Base-by-base conservation (phyloP, 2,329 filamentous ascomycete genomes). In the Colletotrichum truncatum region DNA sequence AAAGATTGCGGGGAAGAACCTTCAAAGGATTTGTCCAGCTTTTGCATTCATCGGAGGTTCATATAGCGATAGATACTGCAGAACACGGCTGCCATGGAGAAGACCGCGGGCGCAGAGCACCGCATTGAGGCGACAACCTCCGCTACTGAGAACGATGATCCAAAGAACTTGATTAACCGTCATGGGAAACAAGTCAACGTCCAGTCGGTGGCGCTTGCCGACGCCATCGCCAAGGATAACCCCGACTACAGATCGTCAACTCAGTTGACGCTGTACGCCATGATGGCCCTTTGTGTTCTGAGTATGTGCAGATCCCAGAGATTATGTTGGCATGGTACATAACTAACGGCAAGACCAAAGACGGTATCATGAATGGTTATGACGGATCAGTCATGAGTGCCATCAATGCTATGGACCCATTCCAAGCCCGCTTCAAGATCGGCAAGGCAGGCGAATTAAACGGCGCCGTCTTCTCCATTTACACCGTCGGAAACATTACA, bases 271-370 rank as follows among this genome's bases (percentile, higher is more conserved):
- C 53, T 70, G 11, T 70, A 70, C 6, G 43, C 45, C 8, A 70
- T 70, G 66, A 69, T 70, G n/a, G n/a, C n/a, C 2, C 53, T 70
- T n/a, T 70, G 68, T 8, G 67, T 68, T 23, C 59, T 67, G 1
- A 63, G 59, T 63, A 58, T 11, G 52, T 16, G 3, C 14, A 32
- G 1, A 18, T 11, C 18, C 12, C 4, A 26, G 1, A 8, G 4
- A 18, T 18, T n/a, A 8, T 14, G 21, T 32, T 4, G 36, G 8
- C 1, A 7, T 14, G 26, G 8, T 28, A 14, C 16, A 25, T 6
- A 11, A n/a, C n/a, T n/a, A n/a, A n/a, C n/a, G n/a, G n/a, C n/a
- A n/a, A n/a, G n/a, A n/a, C n/a, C 4, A 3, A 12, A 59, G 55
- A 64, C 2, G 64, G 64, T 5, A 43, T 64, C 16, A 67, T 67